Percentiles rank a stretch among this genome's conserved stretches.
Conservation (phyloP, 345 rosid species). For the Lepidium didymum region DNA sequence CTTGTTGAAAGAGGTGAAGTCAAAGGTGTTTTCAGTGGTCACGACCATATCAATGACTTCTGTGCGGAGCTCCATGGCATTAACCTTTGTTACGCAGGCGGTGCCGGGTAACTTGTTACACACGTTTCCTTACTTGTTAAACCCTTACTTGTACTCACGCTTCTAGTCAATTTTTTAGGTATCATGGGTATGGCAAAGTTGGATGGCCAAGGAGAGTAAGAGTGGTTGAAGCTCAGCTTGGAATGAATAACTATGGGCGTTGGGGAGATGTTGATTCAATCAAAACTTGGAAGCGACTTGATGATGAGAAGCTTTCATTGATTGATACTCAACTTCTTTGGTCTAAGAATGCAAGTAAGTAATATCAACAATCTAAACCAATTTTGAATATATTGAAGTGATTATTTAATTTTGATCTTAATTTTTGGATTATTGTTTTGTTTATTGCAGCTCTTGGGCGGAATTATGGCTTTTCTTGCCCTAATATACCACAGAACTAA, state of each 20-base stretch:
- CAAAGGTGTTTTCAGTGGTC: conserved; percentile 84
- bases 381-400: neutral
- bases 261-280: conserved; percentile 81
- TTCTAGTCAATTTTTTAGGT: conserved; percentile 29
- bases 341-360: conserved; percentile 51
- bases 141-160: neutral
- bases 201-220: conserved; percentile 90
- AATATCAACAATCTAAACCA: neutral
- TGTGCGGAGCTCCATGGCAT: conserved; percentile 59
- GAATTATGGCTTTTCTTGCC: neutral
- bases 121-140: neutral
- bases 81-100: conserved; percentile 91
- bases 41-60: conserved; percentile 86
- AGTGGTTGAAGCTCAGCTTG: conserved; percentile 63
- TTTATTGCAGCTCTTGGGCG: neutral
- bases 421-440: neutral
- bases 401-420: neutral
- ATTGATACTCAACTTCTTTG: conserved; percentile 67
- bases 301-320: conserved; percentile 54
- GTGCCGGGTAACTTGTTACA: conserved; percentile 31
- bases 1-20: conserved; percentile 75
- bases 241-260: conserved; percentile 40
- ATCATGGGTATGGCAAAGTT: conserved; percentile 90
- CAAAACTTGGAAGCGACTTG: conserved; percentile 91
- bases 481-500: conserved; percentile 10